Conservation (phyloP, 371 early-diverging fungal species). For the Mortierella sp. region DNA sequence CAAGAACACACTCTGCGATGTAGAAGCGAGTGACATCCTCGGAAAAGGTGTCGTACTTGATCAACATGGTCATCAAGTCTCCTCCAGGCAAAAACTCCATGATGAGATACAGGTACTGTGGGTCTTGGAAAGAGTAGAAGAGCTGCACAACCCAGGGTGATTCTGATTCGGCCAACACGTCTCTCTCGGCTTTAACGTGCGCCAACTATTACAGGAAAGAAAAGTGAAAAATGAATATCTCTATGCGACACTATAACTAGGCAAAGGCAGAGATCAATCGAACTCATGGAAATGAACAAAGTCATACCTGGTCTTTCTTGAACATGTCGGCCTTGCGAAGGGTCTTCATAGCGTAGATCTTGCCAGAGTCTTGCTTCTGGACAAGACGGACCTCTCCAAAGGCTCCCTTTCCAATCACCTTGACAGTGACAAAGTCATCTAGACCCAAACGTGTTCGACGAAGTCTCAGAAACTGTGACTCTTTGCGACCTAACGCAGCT, state of each 20-base stretch:
- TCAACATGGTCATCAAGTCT: constrained; percentile 98
- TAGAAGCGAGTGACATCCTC: constrained; percentile 98
- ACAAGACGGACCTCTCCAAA: constrained; percentile 99
- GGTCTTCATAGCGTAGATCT: constrained; percentile 99
- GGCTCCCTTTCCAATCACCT: constrained; percentile 99
- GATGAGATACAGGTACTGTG: constrained; percentile 93
- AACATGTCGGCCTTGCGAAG: constrained; percentile 97
- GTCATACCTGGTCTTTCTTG: constrained; percentile 92
- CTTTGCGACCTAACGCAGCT: constrained; percentile 85
- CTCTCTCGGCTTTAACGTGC: constrained; percentile 98
- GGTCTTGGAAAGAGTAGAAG: constrained; percentile 97
- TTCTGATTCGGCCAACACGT: constrained; percentile 95
- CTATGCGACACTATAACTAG: neutral
- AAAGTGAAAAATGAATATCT: neutral
- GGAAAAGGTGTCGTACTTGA: constrained; percentile 96
- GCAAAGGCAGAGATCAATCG: neutral
- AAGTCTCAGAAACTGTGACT: constrained; percentile 94
- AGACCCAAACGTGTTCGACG: constrained; percentile 94
- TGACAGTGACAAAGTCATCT: constrained; percentile 96
- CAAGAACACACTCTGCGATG: constrained; percentile 97
- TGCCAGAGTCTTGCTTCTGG: constrained; percentile 96
- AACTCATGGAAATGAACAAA: neutral
- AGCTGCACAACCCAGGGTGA: constrained; percentile 99
- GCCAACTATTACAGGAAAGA: constrained; percentile 73
- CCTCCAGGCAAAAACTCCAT: constrained; percentile 99